phyloP scores from a whole-genome alignment of 345 rosid species.

The Syzygium grande region DNA sequence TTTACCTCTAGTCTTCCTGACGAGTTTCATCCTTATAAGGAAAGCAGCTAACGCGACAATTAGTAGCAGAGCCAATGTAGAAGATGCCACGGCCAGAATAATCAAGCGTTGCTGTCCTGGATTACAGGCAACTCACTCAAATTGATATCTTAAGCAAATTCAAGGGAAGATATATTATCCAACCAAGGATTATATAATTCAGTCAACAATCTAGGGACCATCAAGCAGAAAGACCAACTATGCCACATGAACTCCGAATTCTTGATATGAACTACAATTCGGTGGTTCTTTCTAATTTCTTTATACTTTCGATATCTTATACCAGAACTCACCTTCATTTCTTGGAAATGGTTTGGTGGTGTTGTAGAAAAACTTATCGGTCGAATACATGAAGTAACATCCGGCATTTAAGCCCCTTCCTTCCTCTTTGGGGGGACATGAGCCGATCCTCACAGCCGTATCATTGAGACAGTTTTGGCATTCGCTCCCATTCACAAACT shows the following conservation, averaged over 20 bases:
- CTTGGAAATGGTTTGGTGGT: slow-evolving; percentile 24
- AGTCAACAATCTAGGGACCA: not conserved
- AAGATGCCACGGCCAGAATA: slow-evolving; percentile 41
- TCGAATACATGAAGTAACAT: slow-evolving; percentile 73
- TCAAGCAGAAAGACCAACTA: not conserved
- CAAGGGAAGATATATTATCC: not conserved
- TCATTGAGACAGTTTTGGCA: slow-evolving; percentile 35
- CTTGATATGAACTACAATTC: not conserved
- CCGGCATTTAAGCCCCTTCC: slow-evolving; percentile 49
- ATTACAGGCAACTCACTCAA: not conserved
- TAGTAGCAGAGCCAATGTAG: slow-evolving; percentile 43
- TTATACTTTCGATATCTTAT: not conserved
- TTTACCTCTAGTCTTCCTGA: slow-evolving; percentile 46
- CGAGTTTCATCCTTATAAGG: slow-evolving; percentile 28
- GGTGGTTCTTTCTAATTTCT: not conserved
- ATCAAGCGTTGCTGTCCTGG: slow-evolving; percentile 39
- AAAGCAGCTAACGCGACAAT: slow-evolving; percentile 26
- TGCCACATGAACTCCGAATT: not conserved
- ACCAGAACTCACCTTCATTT: slow-evolving; percentile 22
- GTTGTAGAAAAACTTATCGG: slow-evolving; percentile 47
- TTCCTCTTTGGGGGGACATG: slow-evolving; percentile 28
- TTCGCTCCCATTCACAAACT: slow-evolving; percentile 15
- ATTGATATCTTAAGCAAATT: not conserved
- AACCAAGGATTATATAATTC: not conserved
- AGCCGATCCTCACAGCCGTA: slow-evolving; percentile 17